phyloP scores from a whole-genome alignment of 169 alveolate genomes.

The Babesia microti region DNA sequence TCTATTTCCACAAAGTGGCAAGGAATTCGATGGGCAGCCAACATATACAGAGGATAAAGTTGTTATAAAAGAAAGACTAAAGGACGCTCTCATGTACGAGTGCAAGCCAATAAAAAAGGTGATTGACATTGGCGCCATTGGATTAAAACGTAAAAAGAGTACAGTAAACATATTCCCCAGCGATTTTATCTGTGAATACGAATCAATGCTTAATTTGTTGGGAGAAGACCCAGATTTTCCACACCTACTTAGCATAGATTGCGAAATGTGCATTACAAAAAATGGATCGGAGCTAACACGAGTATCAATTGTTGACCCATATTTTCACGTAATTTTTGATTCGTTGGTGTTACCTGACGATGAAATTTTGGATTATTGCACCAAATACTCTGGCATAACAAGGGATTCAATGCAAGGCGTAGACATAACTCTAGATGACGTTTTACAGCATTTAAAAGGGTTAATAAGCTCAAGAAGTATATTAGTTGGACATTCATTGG shows the following conservation, averaged over 20 bases:
- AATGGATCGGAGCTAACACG: slow-evolving; percentile 31
- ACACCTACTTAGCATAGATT: slow-evolving; percentile 41
- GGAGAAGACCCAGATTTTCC: slow-evolving; percentile 17
- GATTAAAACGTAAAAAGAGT: too few species aligned
- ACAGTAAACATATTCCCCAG: too few species aligned
- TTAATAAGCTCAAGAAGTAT: slow-evolving; percentile 28
- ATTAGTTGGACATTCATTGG: slow-evolving; percentile 45
- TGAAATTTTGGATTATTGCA: slow-evolving; percentile 35
- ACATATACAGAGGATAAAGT: too few species aligned
- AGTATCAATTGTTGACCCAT: slow-evolving; percentile 41
- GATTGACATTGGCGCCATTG: too few species aligned
- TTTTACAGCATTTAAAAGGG: slow-evolving; percentile 24
- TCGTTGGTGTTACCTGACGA: slow-evolving; percentile 36
- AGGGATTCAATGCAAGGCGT: slow-evolving; percentile 32
- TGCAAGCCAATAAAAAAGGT: too few species aligned
- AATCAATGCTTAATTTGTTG: background rate
- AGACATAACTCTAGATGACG: slow-evolving; percentile 24
- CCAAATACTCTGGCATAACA: slow-evolving; percentile 48
- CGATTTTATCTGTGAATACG: slow-evolving; percentile 2
- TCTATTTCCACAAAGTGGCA: too few species aligned
- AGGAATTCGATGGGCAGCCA: too few species aligned
- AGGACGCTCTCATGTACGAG: too few species aligned
- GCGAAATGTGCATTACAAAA: slow-evolving; percentile 48
- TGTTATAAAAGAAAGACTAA: too few species aligned
- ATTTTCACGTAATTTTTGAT: slow-evolving; percentile 39